A percentile compares a stretch with the other conserved stretches of the same genome.
phyloP scores from a whole-genome alignment of 2,329 filamentous ascomycete species.

The Aspergillus pseudoterreus region DNA sequence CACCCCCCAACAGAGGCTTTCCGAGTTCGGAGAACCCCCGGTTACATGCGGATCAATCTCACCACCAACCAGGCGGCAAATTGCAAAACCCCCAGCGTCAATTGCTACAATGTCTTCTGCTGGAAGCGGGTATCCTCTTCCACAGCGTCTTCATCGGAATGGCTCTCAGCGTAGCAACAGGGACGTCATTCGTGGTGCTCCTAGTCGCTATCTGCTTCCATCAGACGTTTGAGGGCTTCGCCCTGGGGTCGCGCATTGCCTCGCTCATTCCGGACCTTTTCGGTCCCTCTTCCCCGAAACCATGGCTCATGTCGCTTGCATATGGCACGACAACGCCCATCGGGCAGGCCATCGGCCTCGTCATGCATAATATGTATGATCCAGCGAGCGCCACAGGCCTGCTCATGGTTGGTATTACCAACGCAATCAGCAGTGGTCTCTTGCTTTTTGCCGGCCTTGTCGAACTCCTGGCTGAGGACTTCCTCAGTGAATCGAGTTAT shows the following conservation, averaged over 20 bases:
- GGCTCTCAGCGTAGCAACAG: slow-evolving; percentile 77
- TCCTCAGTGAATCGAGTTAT: slow-evolving; percentile 65
- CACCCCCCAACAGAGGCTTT: slow-evolving; percentile 6
- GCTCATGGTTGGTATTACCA: slow-evolving; percentile 81
- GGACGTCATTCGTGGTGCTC: slow-evolving; percentile 74
- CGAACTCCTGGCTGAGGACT: slow-evolving; percentile 81
- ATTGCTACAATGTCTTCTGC: slow-evolving; percentile 71
- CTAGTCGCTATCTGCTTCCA: slow-evolving; percentile 79
- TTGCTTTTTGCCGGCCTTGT: slow-evolving; percentile 79
- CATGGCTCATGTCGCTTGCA: slow-evolving; percentile 66
- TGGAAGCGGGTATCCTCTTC: slow-evolving; percentile 81
- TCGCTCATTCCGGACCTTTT: slow-evolving; percentile 66
- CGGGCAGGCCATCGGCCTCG: slow-evolving; percentile 76
- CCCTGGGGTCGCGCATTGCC: slow-evolving; percentile 79
- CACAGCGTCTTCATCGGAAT: slow-evolving; percentile 85
- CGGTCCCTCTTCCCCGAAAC: slow-evolving; percentile 66
- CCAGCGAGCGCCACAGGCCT: slow-evolving; percentile 72
- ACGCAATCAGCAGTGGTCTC: slow-evolving; percentile 76
- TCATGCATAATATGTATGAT: slow-evolving; percentile 75
- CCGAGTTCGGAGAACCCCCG: slow-evolving; percentile 13
- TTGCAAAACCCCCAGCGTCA: slow-evolving; percentile 60
- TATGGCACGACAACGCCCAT: slow-evolving; percentile 72
- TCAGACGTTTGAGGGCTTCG: slow-evolving; percentile 84
- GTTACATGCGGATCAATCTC: slow-evolving; percentile 11
- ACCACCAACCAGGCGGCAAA: slow-evolving; percentile 25